Conservation (phyloP, 2,329 filamentous ascomycete genomes). For the Paecilomyces sp. region DNA sequence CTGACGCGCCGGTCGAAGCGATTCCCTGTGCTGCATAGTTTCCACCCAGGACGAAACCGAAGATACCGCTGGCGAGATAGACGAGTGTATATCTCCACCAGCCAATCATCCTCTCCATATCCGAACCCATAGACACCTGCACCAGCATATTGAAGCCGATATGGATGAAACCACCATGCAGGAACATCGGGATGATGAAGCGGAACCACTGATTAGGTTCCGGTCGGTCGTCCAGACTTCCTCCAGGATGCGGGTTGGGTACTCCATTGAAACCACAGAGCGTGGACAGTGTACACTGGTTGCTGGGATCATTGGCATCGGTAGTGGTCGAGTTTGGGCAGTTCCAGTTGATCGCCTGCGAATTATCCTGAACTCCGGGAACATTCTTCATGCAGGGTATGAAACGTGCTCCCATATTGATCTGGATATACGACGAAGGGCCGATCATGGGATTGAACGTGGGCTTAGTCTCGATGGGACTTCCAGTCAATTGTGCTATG, state of each 20-base stretch:
- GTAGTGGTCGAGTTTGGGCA: conserved; percentile 72
- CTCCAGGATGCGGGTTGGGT: conserved; percentile 52
- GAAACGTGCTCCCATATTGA: conserved; percentile 94
- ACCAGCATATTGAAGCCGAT: conserved; percentile 93
- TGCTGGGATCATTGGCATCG: conserved; percentile 40
- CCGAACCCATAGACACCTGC: conserved; percentile 79
- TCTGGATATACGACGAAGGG: conserved; percentile 79
- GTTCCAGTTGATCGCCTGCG: conserved; percentile 49
- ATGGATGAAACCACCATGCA: conserved; percentile 89
- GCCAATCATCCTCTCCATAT: conserved; percentile 89
- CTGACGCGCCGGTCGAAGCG: conserved; percentile 82
- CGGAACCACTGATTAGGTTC: conserved; percentile 92
- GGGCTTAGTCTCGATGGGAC: conserved; percentile 62
- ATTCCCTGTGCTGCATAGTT: conserved; percentile 82
- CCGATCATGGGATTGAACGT: conserved; percentile 97
- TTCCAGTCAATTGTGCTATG: conserved; percentile 66
- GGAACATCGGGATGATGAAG: conserved; percentile 91
- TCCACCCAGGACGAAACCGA: conserved; percentile 89
- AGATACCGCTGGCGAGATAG: conserved; percentile 86
- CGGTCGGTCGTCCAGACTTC: conserved; percentile 48
- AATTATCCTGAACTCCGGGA: conserved; percentile 32
- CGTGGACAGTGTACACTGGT: conserved; percentile 66
- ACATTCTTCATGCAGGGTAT: conserved; percentile 87
- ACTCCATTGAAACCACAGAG: conserved; percentile 80
- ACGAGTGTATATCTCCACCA: conserved; percentile 81